phyloP scores from a whole-genome alignment of 1,284 basidiomycete species.

The Xerocomus minutiporus region DNA sequence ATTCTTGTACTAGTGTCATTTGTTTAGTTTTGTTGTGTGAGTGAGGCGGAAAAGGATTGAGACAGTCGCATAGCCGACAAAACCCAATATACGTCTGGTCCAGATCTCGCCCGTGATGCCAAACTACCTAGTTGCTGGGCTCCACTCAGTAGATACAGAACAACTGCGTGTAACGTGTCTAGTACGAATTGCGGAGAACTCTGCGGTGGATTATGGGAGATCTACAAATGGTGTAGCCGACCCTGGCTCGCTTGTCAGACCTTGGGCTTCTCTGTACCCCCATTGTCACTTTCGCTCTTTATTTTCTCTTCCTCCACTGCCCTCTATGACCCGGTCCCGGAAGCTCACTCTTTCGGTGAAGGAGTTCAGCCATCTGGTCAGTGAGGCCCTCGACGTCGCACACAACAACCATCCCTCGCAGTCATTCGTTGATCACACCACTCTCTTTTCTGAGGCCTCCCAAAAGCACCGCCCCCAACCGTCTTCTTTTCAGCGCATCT shows the following conservation, averaged over 20 bases:
- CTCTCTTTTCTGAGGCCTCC: constrained; percentile 21
- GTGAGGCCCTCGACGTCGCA: constrained; percentile 30
- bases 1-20: not conserved
- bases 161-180: too few species aligned
- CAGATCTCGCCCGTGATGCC: too few species aligned
- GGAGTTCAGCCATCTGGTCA: constrained; percentile 34
- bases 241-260: constrained; percentile 17
- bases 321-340: constrained; percentile 27
- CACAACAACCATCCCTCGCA: constrained; percentile 9
- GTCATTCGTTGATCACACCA: constrained; percentile 21
- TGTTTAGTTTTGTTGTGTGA: not conserved
- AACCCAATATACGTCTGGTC: too few species aligned
- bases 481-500: constrained; percentile 29
- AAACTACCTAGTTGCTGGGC: too few species aligned
- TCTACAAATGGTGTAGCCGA: constrained; percentile 17
- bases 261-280: not conserved
- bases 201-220: not conserved
- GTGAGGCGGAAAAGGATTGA: too few species aligned
- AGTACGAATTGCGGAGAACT: too few species aligned
- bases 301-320: constrained; percentile 1
- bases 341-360: constrained; percentile 29
- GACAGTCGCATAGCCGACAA: too few species aligned
- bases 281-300: constrained; percentile 1
- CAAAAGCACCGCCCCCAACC: constrained; percentile 13
- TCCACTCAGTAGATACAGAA: too few species aligned